These are phyloP conservation scores for Aspergillus phoenicis DNA, from an alignment of 2,329 filamentous ascomycete genomes.

Conservation along the genomic window DNA sequence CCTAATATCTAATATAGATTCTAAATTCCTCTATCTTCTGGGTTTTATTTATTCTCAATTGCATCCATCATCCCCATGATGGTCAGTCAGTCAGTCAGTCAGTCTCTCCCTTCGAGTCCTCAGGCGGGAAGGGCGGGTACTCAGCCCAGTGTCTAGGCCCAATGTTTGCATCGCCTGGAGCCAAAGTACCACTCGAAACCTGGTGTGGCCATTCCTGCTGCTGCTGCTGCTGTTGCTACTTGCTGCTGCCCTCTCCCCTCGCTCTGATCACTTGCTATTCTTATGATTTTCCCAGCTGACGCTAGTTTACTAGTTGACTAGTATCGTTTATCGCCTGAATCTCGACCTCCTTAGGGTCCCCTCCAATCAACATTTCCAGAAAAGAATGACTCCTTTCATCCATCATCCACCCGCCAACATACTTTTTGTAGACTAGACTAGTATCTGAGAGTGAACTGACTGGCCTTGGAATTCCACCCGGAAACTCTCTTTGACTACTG, in stretches of 20 bases:
- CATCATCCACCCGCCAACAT: background rate
- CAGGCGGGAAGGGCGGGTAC: constrained; percentile 15
- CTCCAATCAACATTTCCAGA: background rate
- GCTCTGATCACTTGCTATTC: background rate
- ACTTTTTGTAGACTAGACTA: background rate
- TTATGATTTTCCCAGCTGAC: background rate
- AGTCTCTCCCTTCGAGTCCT: background rate
- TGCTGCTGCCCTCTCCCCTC: background rate
- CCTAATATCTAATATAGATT: no score
- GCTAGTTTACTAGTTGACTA: background rate
- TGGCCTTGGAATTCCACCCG: background rate
- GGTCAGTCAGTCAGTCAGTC: no score
- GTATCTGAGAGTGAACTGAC: no score
- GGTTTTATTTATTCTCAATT: no score
- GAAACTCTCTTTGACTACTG: background rate
- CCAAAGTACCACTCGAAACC: constrained; percentile 1
- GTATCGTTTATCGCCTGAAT: background rate
- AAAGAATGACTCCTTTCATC: background rate
- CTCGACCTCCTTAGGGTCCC: background rate
- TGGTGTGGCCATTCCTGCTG: constrained; percentile 3
- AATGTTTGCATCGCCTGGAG: constrained; percentile 9
- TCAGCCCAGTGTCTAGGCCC: constrained; percentile 18
- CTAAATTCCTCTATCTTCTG: no score
- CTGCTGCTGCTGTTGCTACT: no score
- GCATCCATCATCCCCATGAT: no score